Evolutionary conservation across 345 rosid species (phyloP).

Genomic region (Gynandropsis gynandra): DNA sequence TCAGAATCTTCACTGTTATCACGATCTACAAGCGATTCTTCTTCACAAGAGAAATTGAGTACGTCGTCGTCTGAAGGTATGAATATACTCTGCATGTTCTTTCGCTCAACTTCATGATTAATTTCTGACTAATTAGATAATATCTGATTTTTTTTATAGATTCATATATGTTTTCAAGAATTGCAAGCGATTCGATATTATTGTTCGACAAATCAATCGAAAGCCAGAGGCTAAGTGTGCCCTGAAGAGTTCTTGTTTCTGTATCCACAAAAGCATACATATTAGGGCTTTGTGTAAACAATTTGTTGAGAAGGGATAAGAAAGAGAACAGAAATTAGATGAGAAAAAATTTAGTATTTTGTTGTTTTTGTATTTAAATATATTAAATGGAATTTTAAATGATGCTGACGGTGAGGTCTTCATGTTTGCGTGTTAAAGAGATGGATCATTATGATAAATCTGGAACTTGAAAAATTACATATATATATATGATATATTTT

Average conservation of each 20-base stretch:
- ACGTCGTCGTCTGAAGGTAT: constrained; percentile 42
- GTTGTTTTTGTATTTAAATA: too few relatives aligned
- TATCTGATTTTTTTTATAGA: constrained; percentile 21
- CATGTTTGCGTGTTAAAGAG: constrained; percentile 29
- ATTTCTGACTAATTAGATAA: neutral
- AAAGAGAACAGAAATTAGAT: too few relatives aligned
- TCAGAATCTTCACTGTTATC: constrained; percentile 39
- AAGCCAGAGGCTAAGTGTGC: neutral
- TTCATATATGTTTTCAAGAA: constrained; percentile 35
- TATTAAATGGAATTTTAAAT: too few relatives aligned
- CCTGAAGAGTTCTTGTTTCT: too few relatives aligned
- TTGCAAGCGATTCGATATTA: constrained; percentile 33
- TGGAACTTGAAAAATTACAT: constrained; percentile 22
- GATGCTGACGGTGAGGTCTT: constrained; percentile 25
- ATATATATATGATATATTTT: constrained; percentile 13
- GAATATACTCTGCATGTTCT: neutral
- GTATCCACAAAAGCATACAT: neutral
- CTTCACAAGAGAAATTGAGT: constrained; percentile 40
- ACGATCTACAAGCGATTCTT: constrained; percentile 38
- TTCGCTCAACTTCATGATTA: too few relatives aligned
- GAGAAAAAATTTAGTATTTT: too few relatives aligned
- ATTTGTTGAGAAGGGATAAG: too few relatives aligned
- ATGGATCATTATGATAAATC: constrained; percentile 38
- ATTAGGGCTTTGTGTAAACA: too few relatives aligned
- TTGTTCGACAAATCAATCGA: constrained; percentile 27